Conservation (phyloP, 768 basidiomycete species). For the Infundibulicybe gibba region DNA sequence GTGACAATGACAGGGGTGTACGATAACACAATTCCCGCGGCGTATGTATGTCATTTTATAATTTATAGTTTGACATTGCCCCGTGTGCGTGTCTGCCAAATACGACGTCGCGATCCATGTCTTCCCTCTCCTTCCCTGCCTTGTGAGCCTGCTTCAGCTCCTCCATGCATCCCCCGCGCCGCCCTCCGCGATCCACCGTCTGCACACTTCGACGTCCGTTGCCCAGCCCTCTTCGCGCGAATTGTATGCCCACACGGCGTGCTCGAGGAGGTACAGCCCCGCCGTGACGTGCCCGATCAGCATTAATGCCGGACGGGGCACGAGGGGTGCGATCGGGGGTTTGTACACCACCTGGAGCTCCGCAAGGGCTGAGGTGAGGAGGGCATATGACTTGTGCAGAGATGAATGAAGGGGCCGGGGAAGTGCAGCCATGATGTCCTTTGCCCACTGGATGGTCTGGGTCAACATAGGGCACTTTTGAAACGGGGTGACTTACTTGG, state of each 20-base stretch:
- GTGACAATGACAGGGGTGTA: too few species aligned
- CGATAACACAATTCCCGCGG: too few species aligned
- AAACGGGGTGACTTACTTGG: slow-evolving; percentile 32
- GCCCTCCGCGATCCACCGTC: slow-evolving; percentile 46
- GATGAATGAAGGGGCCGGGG: slow-evolving; percentile 25
- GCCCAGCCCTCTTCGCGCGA: slow-evolving; percentile 22
- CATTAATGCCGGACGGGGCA: slow-evolving; percentile 56
- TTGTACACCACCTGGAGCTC: slow-evolving; percentile 37
- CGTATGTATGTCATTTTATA: neutral
- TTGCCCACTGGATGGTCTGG: slow-evolving; percentile 45
- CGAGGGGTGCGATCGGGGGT: slow-evolving; percentile 37
- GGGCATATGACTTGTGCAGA: slow-evolving; percentile 23
- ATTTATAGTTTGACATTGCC: slow-evolving; percentile 16
- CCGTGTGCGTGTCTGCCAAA: slow-evolving; percentile 23
- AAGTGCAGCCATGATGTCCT: slow-evolving; percentile 35
- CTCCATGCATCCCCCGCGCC: slow-evolving; percentile 33
- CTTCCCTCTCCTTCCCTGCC: slow-evolving; percentile 16
- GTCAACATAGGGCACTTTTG: neutral
- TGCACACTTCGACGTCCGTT: slow-evolving; percentile 49
- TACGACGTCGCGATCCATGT: slow-evolving; percentile 27
- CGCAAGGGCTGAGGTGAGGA: slow-evolving; percentile 35
- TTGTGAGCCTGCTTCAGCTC: slow-evolving; percentile 27
- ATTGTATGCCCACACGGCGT: slow-evolving; percentile 56
- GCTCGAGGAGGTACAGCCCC: slow-evolving; percentile 59
- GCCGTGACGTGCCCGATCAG: slow-evolving; percentile 55